phyloP scores from a whole-genome alignment of 345 rosid genomes.

The Cochlearia excelsa region DNA sequence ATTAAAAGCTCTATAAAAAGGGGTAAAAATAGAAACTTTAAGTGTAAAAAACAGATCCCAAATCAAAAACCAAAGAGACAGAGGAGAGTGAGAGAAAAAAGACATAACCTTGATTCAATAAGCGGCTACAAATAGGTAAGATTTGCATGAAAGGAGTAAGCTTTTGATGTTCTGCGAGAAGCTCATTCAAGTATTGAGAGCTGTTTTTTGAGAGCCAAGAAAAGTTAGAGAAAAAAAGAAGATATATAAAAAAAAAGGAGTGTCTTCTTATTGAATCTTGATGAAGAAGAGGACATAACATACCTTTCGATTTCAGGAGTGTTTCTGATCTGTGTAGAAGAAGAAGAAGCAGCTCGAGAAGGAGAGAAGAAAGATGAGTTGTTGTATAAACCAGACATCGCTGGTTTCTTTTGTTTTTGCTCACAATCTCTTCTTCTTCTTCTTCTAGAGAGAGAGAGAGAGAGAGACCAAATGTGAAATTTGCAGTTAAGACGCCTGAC shows the following conservation, averaged over 20 bases:
- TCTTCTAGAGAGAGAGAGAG: conserved; percentile 4
- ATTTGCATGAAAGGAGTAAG: conserved; percentile 90
- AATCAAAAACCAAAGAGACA: conserved; percentile 22
- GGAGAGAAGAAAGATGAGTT: conserved; percentile 83
- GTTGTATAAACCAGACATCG: conserved; percentile 96
- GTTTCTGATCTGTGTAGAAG: conserved; percentile 97
- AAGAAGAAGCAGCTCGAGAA: conserved; percentile 95
- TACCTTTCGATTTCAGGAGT: conserved; percentile 92
- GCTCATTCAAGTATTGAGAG: conserved; percentile 89
- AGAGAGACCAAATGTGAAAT: conserved; percentile 40
- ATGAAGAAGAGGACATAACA: background rate
- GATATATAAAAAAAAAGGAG: conserved; percentile 13
- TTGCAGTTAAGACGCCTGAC: conserved; percentile 36
- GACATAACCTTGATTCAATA: conserved; percentile 78
- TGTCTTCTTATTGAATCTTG: background rate
- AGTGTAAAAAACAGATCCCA: conserved; percentile 12
- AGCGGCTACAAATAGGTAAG: conserved; percentile 88
- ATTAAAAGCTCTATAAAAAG: conserved; percentile 1
- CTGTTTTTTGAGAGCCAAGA: conserved; percentile 10
- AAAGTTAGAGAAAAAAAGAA: background rate
- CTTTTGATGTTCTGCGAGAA: conserved; percentile 93
- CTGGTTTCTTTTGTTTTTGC: background rate
- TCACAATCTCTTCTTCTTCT: background rate
- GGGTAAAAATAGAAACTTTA: background rate
- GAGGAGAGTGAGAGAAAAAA: background rate